A percentile compares a stretch with the other conserved stretches of the same genome.
phyloP scores from a whole-genome alignment of 345 rosid species.

The Citrus sp. region DNA sequence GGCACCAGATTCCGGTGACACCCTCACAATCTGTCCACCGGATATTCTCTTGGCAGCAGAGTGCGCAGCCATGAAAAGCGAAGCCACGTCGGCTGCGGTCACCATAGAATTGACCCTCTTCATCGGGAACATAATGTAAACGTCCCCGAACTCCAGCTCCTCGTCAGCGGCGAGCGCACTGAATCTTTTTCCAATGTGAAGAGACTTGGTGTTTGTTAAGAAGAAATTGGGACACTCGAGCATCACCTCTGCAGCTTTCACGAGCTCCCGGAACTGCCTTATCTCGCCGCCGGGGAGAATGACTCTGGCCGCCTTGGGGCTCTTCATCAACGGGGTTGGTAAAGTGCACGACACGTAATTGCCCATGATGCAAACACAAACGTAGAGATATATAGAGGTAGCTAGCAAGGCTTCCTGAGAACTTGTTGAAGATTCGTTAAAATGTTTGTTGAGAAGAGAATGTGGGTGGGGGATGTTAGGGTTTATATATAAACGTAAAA shows the following conservation, averaged over 20 bases:
- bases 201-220: constrained; percentile 38
- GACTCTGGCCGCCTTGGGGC: constrained; percentile 39
- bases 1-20: constrained; percentile 15
- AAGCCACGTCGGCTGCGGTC: constrained; percentile 52
- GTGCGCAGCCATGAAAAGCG: constrained; percentile 48
- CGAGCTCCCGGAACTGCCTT: constrained; percentile 37
- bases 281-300: constrained; percentile 56
- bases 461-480: background rate
- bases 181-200: constrained; percentile 54
- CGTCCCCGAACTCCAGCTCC: constrained; percentile 52
- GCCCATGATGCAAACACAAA: constrained; percentile 34
- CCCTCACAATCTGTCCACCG: constrained; percentile 18
- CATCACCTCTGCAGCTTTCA: constrained; percentile 70
- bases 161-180: constrained; percentile 56
- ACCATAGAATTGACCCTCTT: constrained; percentile 42
- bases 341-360: constrained; percentile 50
- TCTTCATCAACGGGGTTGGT: constrained; percentile 31
- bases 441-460: background rate
- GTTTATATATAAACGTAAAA: background rate
- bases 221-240: constrained; percentile 59
- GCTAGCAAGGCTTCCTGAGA: too few species aligned
- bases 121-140: constrained; percentile 66
- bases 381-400: too few species aligned
- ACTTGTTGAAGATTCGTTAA: background rate
- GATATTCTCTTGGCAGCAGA: constrained; percentile 35